Evolutionary conservation across 345 rosid species (phyloP), one percentile per base, ranked within the genome.

Genomic region (Euphorbia peplus): DNA sequence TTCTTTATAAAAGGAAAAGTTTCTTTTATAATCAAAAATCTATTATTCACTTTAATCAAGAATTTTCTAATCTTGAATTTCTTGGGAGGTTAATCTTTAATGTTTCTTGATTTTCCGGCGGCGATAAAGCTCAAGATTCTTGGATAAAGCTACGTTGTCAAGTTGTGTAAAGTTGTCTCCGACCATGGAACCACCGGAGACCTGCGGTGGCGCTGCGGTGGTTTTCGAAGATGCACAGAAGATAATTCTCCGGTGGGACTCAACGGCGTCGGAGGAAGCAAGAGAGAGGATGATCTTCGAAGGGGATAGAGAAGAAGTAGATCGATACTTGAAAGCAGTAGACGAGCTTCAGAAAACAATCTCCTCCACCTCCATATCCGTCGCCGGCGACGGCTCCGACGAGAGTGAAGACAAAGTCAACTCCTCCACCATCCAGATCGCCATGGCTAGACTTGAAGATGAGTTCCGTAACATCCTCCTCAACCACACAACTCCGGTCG

Each of bases 401-500:
- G 83, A 70, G 16, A 68, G 48, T 21, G 70, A 70, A 26, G 73
- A 75, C n/a, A 82, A 86, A 74, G 91, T 83, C 75, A 83, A 77
- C 78, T 81, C 86, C 4, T 70, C 88, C 19, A 82, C 89, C 12
- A 81, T 91, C 70, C 97, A 91, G 90, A 91, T 95, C 89, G 96
- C 99, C 60, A 95, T 95, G 99, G 97, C 97, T 39, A 81, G 99
- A 6, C 90, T 95, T 0, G 97, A 91, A 67, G 99, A 95, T 71
- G 99, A 95, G 93, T 95, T 95, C 59, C 83, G 95, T 30, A 87
- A 77, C 76, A 88, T 95, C 37, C 88, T 95, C 19, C 83, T 91
- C 41, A 77, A 64, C 13, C 83, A 91, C 70, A 77, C 88, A 26
- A 69, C 83, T 21, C 90, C 97, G 4, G 62, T 95, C 30, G 96